Conservation (phyloP, 345 rosid species). For the Lumnitzera racemosa region DNA sequence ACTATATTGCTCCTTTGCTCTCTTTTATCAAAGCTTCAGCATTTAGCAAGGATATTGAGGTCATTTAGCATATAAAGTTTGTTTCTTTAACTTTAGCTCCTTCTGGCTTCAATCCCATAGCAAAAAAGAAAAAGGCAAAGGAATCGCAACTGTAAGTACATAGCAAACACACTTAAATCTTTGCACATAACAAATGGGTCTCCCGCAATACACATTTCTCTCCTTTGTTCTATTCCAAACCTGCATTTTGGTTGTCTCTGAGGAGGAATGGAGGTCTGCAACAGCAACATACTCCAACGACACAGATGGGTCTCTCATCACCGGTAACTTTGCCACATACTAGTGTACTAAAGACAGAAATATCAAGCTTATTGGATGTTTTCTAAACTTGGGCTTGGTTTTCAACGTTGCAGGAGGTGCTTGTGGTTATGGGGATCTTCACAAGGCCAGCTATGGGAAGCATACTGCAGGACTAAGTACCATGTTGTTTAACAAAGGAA, state of each 20-base stretch:
- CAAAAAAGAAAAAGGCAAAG: slow-evolving; percentile 6
- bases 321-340: slow-evolving; percentile 34
- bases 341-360: background rate
- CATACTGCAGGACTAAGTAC: slow-evolving; percentile 76
- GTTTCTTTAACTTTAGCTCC: too few relatives aligned
- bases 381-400: background rate
- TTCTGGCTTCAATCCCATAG: slow-evolving; percentile 5
- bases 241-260: slow-evolving; percentile 21
- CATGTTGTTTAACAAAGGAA: slow-evolving; percentile 74
- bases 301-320: slow-evolving; percentile 50
- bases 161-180: slow-evolving; percentile 4
- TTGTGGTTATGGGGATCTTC: slow-evolving; percentile 87
- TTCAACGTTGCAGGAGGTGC: slow-evolving; percentile 63
- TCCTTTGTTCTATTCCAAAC: slow-evolving; percentile 25
- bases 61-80: slow-evolving; percentile 14
- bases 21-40: slow-evolving; percentile 6
- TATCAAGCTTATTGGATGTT: background rate
- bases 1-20: background rate
- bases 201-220: slow-evolving; percentile 27
- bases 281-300: slow-evolving; percentile 73
- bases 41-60: slow-evolving; percentile 14
- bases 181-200: slow-evolving; percentile 25
- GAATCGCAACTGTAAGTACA: slow-evolving; percentile 6
- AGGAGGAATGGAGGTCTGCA: slow-evolving; percentile 66
- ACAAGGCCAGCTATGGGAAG: slow-evolving; percentile 54